Evolutionary conservation across 441 rosid genomes (phyloP).

Genomic region (Aleurites moluccanus): DNA sequence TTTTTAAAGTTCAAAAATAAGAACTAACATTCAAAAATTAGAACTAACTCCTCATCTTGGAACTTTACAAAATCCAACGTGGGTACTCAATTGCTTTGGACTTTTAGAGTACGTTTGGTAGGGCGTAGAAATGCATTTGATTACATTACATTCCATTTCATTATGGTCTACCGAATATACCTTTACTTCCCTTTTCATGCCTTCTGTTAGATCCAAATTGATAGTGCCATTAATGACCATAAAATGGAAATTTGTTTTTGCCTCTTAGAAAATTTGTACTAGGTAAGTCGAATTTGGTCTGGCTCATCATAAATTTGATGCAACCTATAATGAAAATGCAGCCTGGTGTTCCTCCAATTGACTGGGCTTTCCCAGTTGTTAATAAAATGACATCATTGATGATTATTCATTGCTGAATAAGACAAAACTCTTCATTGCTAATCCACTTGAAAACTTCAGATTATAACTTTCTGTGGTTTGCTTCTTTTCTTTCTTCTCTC

Average conservation of each 20-base stretch:
- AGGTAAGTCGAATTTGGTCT: neutral
- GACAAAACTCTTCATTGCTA: neutral
- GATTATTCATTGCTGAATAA: constrained; percentile 1
- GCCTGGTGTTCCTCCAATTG: neutral
- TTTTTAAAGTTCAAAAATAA: neutral
- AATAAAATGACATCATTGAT: neutral
- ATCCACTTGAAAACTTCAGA: constrained; percentile 1
- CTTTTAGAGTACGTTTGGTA: too few relatives aligned
- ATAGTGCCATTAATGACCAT: neutral
- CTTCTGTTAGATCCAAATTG: neutral
- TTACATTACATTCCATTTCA: too few relatives aligned
- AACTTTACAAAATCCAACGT: neutral
- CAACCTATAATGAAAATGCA: neutral
- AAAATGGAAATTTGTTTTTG: neutral
- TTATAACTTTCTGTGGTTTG: neutral
- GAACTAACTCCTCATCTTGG: neutral
- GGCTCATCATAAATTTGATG: neutral
- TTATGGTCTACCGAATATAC: too few relatives aligned
- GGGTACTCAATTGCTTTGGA: neutral
- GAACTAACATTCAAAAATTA: too few relatives aligned
- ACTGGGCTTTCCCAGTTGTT: neutral
- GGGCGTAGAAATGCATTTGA: too few relatives aligned
- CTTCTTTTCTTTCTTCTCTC: neutral
- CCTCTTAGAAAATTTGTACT: neutral
- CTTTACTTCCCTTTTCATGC: neutral